Evolutionary conservation across 768 basidiomycete species (phyloP).

Genomic region (Termitomyces sp.): DNA sequence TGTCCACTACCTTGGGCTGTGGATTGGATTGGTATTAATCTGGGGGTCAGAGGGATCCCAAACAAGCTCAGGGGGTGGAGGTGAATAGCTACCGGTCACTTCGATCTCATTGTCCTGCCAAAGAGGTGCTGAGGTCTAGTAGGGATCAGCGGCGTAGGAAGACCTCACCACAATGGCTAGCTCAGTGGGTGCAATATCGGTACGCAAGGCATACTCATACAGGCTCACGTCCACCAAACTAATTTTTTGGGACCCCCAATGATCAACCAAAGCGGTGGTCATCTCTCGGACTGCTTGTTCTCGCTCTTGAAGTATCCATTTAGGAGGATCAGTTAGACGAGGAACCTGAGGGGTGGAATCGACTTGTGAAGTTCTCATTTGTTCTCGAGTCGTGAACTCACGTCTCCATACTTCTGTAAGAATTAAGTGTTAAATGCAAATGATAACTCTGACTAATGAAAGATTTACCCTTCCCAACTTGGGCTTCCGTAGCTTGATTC

Average conservation of each 20-base stretch:
- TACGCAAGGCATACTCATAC: constrained; percentile 2
- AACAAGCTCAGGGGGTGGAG: not conserved
- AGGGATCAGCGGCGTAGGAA: not conserved
- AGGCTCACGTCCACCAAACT: constrained; percentile 8
- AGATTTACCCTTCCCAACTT: not conserved
- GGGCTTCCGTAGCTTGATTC: too few species aligned
- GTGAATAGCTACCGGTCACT: not conserved
- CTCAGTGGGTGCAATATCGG: constrained; percentile 5
- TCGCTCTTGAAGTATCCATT: not conserved
- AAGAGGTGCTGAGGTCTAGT: not conserved
- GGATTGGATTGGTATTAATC: not conserved
- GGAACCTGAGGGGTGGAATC: too few species aligned
- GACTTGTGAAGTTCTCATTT: not conserved
- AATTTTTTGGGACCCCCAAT: not conserved
- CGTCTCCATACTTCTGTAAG: not conserved
- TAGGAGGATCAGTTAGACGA: too few species aligned
- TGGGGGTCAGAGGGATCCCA: not conserved
- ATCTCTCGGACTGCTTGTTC: not conserved
- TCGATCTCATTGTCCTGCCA: not conserved
- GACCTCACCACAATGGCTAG: constrained; percentile 11
- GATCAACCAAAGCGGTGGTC: not conserved
- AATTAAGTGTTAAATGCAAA: not conserved
- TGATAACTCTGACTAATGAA: too few species aligned
- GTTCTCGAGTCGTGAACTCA: not conserved
- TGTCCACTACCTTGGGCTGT: not conserved